Conservation (phyloP, 1,284 basidiomycete species). For the Ustilago shanxiensis region DNA sequence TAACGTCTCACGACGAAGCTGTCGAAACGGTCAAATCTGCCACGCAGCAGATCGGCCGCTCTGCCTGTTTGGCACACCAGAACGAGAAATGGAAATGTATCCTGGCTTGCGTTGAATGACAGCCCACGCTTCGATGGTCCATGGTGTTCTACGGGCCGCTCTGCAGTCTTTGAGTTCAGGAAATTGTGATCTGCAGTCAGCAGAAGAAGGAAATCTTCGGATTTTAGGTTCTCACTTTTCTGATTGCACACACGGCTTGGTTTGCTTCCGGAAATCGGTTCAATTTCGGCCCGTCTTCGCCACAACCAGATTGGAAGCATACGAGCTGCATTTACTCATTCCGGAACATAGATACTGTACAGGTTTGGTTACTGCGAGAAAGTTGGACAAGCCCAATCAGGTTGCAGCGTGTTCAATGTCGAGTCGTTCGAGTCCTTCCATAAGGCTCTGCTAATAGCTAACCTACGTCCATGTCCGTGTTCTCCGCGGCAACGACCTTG, state of each 20-base stretch:
- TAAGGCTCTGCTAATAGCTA: constrained; percentile 1
- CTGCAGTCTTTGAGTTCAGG: too few relatives aligned
- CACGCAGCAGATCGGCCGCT: too few relatives aligned
- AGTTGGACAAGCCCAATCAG: too few relatives aligned
- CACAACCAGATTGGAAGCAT: constrained; percentile 2
- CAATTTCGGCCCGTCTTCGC: constrained; percentile 6
- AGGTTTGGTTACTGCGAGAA: too few relatives aligned
- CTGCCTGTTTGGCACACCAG: too few relatives aligned
- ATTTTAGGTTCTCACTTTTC: not conserved
- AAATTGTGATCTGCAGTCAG: not conserved
- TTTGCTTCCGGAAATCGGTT: constrained; percentile 5
- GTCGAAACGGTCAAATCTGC: too few relatives aligned
- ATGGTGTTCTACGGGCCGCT: not conserved
- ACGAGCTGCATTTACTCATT: too few relatives aligned
- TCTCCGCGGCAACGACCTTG: constrained; percentile 15
- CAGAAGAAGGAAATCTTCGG: not conserved
- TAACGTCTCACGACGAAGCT: too few relatives aligned
- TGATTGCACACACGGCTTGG: not conserved
- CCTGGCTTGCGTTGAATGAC: too few relatives aligned
- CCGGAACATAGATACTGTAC: too few relatives aligned
- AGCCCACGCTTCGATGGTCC: not conserved
- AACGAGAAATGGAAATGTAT: too few relatives aligned
- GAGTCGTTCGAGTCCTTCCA: constrained; percentile 2
- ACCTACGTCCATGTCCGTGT: constrained; percentile 13
- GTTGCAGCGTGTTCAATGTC: constrained; percentile 25